Base-by-base conservation (phyloP, 2,329 filamentous ascomycete genomes). In the Phaeosphaeria sp. region DNA sequence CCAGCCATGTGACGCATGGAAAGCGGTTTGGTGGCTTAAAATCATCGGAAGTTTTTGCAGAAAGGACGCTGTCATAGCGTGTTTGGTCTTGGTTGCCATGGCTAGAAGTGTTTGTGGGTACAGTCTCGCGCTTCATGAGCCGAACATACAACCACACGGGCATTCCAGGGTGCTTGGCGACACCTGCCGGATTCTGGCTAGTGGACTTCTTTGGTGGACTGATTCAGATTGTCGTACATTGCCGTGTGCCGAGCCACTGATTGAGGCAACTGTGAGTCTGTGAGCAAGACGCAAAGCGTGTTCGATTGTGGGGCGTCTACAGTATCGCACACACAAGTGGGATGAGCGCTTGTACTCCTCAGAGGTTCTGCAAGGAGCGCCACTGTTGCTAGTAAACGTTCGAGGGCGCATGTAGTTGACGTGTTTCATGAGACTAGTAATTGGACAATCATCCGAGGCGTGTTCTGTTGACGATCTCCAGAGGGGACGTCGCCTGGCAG, bases 101-200 rank as follows among this genome's bases (percentile, higher is more conserved):
- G 22, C 30, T 47, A 47, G 24, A 24, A 30, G 45, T 47, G 45
- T 47, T 47, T 47, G 45, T 47, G 45, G 45, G 24, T 47, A 25
- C 22, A 25, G 24, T 27, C 42, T 20, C 24, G 22, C 45, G 45
- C 45, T 47, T 51, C 36, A 24, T 44, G 39, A 46, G 7, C 21
- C n/a, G 22, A 18, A 22, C 27, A 27, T 18, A 21, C 43, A 21
- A 40, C 22, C 48, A 46, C 30, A 53, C 17, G 20, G 53, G 54
- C 67, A 70, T 72, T 72, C 67, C 69, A 64, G 48, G 40, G 52
- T 50, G 55, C 64, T 68, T 67, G 66, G 58, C 64, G 33, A 49
- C 53, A 36, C 45, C 53, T 39, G 39, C 52, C 44, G 54, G 59
- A 53, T 56, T 64, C 30, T 60, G 40, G 59, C 63, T 61, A 64